Base-by-base conservation (phyloP, 768 basidiomycete genomes). In the Cystobasidium ongulense region DNA sequence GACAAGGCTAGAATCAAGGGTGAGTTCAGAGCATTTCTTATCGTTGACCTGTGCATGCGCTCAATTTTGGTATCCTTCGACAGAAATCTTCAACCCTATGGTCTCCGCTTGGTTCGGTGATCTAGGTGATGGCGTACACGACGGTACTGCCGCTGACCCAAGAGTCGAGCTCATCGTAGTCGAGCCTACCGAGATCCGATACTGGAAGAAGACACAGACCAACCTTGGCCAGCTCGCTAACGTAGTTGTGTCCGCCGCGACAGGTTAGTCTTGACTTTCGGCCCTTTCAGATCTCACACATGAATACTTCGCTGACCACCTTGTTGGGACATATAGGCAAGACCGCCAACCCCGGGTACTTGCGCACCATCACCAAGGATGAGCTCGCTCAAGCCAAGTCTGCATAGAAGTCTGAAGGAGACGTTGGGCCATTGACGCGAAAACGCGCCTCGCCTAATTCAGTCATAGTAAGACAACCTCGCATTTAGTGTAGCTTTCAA, bases 81-180 rank as follows among this genome's bases (percentile, higher is more conserved):
- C 23, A 59, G 65, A 67, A 31, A 52, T 67, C 65, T 67, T 67
- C 65, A 67, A 67, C 50, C 65, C 65, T 23, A 7, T 67, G 23
- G 43, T 67, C 27, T 67, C 65, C 23, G 65, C 65, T 46, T 67
- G 91, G 85, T 94, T 94, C 77, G 91, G 90, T 41, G 89, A 95
- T 79, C 83, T 93, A 68, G 88, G 88, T 36, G 92, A 95, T 76
- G 90, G 90, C 21, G 82, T 89, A 5, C 92, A 93, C 80, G 88
- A 87, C 77, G 92, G 92, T n/a, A 86, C 88, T 77, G 84, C 84
- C 35, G 82, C 84, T 59, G 93, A 95, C 76, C 90, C 92, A 0
- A 86, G 92, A 29, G 85, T 96, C 1, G 85, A 87, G 7, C 80
- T 90, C 39, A 90, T 95, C 76, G 86, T 91, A 80, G 86, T 96